Evolutionary conservation across 306 rosid species (phyloP).

Genomic region (Malus fusca): DNA sequence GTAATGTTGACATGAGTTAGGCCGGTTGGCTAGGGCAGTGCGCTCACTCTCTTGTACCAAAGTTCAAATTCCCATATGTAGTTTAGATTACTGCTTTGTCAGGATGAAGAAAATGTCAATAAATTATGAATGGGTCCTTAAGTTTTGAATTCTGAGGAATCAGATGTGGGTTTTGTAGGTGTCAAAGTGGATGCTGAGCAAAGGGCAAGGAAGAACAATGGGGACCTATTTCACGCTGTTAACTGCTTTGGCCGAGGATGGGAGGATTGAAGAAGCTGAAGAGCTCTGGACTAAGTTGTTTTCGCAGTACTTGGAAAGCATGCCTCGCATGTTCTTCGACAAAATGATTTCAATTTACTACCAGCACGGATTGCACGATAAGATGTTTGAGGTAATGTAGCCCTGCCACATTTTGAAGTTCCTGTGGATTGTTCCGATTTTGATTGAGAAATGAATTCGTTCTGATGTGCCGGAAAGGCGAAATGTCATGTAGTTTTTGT

Average conservation of each 20-base stretch:
- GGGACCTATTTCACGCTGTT: constrained; percentile 78
- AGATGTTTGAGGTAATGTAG: constrained; percentile 80
- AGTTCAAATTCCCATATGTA: too few species aligned
- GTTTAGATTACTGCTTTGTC: too few species aligned
- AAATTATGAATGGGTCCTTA: not conserved
- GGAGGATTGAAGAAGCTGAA: constrained; percentile 83
- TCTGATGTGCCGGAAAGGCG: not conserved
- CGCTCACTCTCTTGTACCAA: too few species aligned
- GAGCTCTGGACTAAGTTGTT: constrained; percentile 86
- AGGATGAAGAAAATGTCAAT: too few species aligned
- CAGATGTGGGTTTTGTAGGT: constrained; percentile 38
- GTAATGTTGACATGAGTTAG: too few species aligned
- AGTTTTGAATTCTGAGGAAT: not conserved
- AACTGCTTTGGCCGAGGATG: constrained; percentile 87
- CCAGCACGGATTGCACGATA: constrained; percentile 53
- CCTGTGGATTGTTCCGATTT: not conserved
- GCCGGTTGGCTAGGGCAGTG: too few species aligned
- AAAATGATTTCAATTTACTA: constrained; percentile 72
- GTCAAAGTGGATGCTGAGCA: constrained; percentile 93
- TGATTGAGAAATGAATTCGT: not conserved
- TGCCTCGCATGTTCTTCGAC: constrained; percentile 76
- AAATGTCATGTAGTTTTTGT: not conserved
- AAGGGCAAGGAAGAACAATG: constrained; percentile 98
- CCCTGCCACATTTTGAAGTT: not conserved
- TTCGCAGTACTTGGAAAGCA: constrained; percentile 63